Base-by-base conservation (phyloP, 2,329 filamentous ascomycete genomes). In the Aspergillus unguis region DNA sequence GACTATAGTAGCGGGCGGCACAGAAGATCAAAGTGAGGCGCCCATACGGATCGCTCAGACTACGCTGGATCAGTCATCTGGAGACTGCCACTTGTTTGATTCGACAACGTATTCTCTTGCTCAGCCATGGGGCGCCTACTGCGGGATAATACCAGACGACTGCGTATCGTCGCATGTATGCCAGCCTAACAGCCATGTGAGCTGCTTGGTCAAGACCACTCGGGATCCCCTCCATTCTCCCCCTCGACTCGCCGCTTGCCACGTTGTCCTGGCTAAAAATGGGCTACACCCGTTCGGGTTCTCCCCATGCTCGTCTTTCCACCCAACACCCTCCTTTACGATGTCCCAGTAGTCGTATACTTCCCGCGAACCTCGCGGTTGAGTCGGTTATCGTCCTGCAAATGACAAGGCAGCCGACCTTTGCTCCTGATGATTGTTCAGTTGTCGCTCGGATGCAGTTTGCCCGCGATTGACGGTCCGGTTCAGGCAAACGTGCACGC, bases 41-140 rank as follows among this genome's bases (percentile, higher is more conserved):
- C 65, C 68, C 65, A 71, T 69, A 66, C 68, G 68, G 68, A 70
- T 67, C 52, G 53, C 46, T 52, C 40, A 27, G 42, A 29, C 48
- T 46, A 29, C 48, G 42, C 33, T 28, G 44, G 57, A 51, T 55
- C 54, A 57, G 54, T 57, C 57, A 56, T 53, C 53, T 47, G 41
- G 26, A 32, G 32, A 33, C 49, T 49, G 45, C 44, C 43, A 31
- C 49, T 42, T 37, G 10, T 25, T 38, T 23, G 51, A 51, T 51
- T 51, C 41, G 49, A 51, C 49, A 51, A 51, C 49, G 42, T 44
- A 46, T 33, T 31, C 29, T 51, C 35, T 44, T 50, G 44, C 52
- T 48, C n/a, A 48, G 41, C 51, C 48, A 44, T 44, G 47, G 53
- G 51, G 54, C 54, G 54, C 51, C 43, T 54, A 56, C 47, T 47